Evolutionary conservation across 2,329 filamentous ascomycete species (phyloP).

Genomic region (Aspergillus tubingensis): DNA sequence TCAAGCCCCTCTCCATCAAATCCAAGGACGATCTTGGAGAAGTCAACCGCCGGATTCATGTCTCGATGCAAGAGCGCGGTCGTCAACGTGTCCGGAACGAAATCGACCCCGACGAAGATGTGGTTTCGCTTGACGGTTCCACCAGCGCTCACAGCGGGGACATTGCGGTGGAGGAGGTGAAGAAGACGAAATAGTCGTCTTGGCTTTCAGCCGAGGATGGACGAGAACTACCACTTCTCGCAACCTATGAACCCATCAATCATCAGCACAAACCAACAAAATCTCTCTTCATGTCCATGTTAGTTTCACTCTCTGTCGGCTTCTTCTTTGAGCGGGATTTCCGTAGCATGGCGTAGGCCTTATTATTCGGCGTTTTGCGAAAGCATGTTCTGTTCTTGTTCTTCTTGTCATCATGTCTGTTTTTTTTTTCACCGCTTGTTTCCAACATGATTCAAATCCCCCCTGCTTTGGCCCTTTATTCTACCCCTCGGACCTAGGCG

Average conservation of each 20-base stretch:
- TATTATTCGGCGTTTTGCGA: neutral
- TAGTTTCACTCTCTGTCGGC: neutral
- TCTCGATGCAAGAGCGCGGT: slow-evolving; percentile 24
- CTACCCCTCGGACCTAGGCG: too few species aligned
- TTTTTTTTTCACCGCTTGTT: neutral
- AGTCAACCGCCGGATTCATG: slow-evolving; percentile 20
- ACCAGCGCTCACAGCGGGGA: slow-evolving; percentile 7
- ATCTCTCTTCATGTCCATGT: neutral
- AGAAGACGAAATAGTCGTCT: slow-evolving; percentile 11
- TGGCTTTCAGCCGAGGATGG: neutral
- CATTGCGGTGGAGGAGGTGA: neutral
- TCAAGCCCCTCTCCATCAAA: slow-evolving; percentile 20
- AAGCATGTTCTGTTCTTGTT: neutral
- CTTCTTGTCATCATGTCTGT: neutral
- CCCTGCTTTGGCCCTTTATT: too few species aligned
- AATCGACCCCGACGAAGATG: slow-evolving; percentile 15
- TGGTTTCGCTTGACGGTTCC: slow-evolving; percentile 8
- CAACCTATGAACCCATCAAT: neutral
- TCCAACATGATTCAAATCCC: too few species aligned
- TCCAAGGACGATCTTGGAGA: slow-evolving; percentile 20
- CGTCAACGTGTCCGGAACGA: slow-evolving; percentile 20
- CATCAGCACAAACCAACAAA: neutral
- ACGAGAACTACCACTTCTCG: neutral
- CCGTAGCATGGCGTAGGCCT: slow-evolving; percentile 1
- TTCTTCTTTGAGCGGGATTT: neutral